A percentile compares a stretch with the other conserved stretches of the same genome.
These are phyloP conservation scores for Penicillium sp. DNA, from an alignment of 2,329 filamentous ascomycete species.

Conservation along the genomic window DNA sequence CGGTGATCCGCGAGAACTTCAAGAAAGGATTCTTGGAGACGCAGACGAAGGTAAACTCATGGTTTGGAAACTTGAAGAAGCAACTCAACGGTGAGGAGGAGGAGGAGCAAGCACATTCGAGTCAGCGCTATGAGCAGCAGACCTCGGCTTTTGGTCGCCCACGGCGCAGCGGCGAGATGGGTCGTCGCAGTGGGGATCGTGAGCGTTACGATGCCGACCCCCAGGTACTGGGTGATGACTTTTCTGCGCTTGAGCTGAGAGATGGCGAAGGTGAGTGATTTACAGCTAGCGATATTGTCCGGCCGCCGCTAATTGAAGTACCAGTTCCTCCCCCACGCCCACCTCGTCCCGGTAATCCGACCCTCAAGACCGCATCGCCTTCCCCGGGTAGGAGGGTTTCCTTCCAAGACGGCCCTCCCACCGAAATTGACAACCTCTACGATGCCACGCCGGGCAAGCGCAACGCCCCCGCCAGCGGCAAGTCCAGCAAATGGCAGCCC, in stretches of 20 bases:
- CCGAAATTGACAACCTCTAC: constrained; percentile 78
- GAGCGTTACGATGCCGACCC: constrained; percentile 95
- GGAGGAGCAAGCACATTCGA: constrained; percentile 30
- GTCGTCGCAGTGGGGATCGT: constrained; percentile 79
- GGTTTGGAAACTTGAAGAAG: constrained; percentile 91
- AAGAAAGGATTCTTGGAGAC: constrained; percentile 94
- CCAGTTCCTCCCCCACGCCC: constrained; percentile 57
- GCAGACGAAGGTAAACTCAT: constrained; percentile 87
- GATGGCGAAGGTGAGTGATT: constrained; percentile 58
- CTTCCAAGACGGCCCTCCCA: constrained; percentile 66
- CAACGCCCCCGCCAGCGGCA: constrained; percentile 55
- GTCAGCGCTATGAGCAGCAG: constrained; percentile 33
- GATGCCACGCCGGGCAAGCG: constrained; percentile 60
- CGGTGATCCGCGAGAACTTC: constrained; percentile 88
- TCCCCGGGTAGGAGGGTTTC: constrained; percentile 57
- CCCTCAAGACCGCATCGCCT: constrained; percentile 70
- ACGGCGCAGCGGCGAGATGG: constrained; percentile 62
- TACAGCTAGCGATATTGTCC: neutral
- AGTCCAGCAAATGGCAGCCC: constrained; percentile 96
- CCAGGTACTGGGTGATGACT: constrained; percentile 85
- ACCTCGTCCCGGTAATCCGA: constrained; percentile 72
- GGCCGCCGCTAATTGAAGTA: constrained; percentile 1
- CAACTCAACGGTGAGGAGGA: constrained; percentile 85
- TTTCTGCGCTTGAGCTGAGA: constrained; percentile 65
- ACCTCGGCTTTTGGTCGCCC: constrained; percentile 50